Evolutionary conservation across 1,284 basidiomycete species (phyloP).

Genomic region (Trichosporon sp.): DNA sequence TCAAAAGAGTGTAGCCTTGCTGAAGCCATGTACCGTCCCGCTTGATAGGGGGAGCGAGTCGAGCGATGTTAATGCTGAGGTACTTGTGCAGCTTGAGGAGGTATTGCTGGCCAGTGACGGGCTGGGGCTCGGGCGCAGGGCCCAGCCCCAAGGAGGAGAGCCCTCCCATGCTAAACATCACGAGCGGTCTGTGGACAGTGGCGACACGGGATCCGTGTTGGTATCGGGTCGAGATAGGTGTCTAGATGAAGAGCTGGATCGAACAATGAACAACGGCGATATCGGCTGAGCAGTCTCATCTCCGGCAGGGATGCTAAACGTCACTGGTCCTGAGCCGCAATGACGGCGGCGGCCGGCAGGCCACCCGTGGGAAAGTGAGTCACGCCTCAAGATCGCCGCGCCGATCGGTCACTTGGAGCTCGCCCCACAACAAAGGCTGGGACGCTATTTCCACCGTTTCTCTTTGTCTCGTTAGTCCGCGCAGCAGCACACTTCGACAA

Average conservation of each 20-base stretch:
- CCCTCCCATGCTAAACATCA: slow-evolving; percentile 10
- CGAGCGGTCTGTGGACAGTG: background rate
- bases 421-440: background rate
- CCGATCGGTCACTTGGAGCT: background rate
- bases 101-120: slow-evolving; percentile 39
- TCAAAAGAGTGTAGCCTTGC: slow-evolving; percentile 47
- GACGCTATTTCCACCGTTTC: background rate
- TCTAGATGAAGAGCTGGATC: background rate
- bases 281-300: background rate
- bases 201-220: background rate
- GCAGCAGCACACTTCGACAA: background rate
- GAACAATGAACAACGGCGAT: background rate
- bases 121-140: slow-evolving; percentile 19
- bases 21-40: slow-evolving; percentile 24
- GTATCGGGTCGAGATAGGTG: background rate
- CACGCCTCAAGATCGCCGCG: background rate
- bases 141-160: slow-evolving; percentile 18
- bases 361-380: background rate
- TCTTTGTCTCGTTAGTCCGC: background rate
- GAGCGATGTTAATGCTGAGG: slow-evolving; percentile 38
- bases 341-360: background rate
- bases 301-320: background rate
- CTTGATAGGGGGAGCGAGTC: slow-evolving; percentile 32
- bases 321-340: background rate
- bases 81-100: slow-evolving; percentile 45